Percentiles rank a stretch among this genome's conserved stretches.
Conservation (phyloP, 140 eudicot genomes). For the Eryngium alpinum region DNA sequence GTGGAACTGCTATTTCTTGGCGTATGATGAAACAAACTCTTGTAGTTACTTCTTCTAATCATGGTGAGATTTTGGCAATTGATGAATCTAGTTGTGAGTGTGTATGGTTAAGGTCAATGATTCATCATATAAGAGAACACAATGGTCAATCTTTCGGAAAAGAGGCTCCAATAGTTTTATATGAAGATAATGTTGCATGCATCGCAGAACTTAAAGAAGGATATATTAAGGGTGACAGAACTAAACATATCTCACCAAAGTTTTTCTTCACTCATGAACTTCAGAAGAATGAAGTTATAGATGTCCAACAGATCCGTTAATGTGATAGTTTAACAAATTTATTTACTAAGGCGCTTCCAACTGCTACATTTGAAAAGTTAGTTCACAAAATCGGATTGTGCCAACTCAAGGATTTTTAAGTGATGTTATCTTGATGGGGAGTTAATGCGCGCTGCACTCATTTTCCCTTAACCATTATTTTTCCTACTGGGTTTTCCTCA, state of each 20-base stretch:
- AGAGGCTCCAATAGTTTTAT: not conserved
- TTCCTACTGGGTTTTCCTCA: not conserved
- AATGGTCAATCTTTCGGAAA: not conserved
- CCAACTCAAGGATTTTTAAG: not conserved
- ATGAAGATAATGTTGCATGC: too few species aligned
- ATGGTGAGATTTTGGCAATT: not conserved
- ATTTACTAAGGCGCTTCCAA: not conserved
- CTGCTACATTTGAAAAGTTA: not conserved
- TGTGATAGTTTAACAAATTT: not conserved
- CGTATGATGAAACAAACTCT: not conserved
- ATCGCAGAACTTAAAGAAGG: too few species aligned
- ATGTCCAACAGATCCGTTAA: not conserved
- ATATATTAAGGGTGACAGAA: constrained; percentile 6
- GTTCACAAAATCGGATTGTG: not conserved
- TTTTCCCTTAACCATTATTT: not conserved
- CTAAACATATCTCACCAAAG: not conserved
- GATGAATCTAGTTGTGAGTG: not conserved
- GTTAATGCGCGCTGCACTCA: not conserved
- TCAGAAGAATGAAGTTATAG: too few species aligned
- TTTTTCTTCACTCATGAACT: too few species aligned
- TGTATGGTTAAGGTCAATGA: not conserved
- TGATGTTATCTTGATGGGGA: not conserved
- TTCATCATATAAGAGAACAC: not conserved
- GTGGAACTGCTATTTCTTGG: not conserved
- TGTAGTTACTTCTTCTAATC: not conserved